Base-by-base conservation (phyloP, 2,329 filamentous ascomycete species). In the Apiospora marii region DNA sequence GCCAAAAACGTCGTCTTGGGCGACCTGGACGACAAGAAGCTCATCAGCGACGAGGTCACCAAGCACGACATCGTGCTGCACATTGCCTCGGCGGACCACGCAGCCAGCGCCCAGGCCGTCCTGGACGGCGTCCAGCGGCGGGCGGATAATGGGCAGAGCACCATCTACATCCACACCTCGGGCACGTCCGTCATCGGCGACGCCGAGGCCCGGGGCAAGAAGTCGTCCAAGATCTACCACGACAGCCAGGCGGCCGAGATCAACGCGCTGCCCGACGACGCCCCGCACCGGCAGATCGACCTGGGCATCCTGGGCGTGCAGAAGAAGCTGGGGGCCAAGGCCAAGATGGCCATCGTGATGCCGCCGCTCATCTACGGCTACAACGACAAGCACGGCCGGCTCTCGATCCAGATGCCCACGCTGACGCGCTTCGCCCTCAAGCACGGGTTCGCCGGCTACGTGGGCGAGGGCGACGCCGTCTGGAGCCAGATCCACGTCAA, bases 141-240 rank as follows among this genome's bases (percentile, higher is more conserved):
- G 10, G 81, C 84, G 1, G 74, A 78, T 1, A 75, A 81, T 46
- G 80, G 79, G 14, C 80, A 83, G 41, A 72, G 72, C 34, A 85
- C 84, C 24, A 85, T 85, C 73, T 88, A 82, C 79, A 86, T 87
- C 72, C 86, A 87, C 75, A 88, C 86, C 3, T 84, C 82, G 8
- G 86, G 85, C 5, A 83, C 83, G 8, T 81, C 80, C 13, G 78
- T 85, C 8, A 74, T 87, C 4, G 79, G 78, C 70, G 85, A 87
- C 73, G 77, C 77, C 14, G 73, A 81, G 1, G 72, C 78, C 27
- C 83, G 83, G 22, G 74, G 74, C 19, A 80, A 73, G 69, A 81
- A 81, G 51, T 77, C 77, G 67, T 79, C 83, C 53, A 84, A 81
- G 68, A 79, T 87, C 70, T 87, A 83, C 76, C 77, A 80, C 76